Conservation (phyloP, 257 asterid species). For the Lantana camara region DNA sequence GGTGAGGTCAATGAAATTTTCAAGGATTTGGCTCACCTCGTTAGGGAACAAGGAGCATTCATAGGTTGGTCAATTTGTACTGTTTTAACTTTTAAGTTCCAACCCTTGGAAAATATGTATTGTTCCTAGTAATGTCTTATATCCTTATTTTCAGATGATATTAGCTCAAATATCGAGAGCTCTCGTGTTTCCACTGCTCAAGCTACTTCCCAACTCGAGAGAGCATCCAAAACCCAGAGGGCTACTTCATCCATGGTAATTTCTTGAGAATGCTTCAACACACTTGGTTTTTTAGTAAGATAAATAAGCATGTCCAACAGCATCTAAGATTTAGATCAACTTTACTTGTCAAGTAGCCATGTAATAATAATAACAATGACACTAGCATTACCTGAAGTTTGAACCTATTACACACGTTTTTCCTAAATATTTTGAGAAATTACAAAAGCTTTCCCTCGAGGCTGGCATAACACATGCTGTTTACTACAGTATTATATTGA, state of each 20-base stretch:
- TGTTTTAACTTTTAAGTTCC: too few relatives aligned
- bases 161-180: slow-evolving; percentile 48
- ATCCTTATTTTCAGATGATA: slow-evolving; percentile 42
- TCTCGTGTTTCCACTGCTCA: slow-evolving; percentile 49
- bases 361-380: too few relatives aligned
- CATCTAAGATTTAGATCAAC: neutral
- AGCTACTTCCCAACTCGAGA: slow-evolving; percentile 47
- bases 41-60: slow-evolving; percentile 56
- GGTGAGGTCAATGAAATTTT: slow-evolving; percentile 62
- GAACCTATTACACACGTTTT: too few relatives aligned
- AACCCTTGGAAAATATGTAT: too few relatives aligned
- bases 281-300: neutral
- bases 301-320: neutral
- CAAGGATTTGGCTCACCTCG: slow-evolving; percentile 57
- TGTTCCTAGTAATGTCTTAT: neutral
- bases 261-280: neutral
- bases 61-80: slow-evolving; percentile 42
- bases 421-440: too few relatives aligned
- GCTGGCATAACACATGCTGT: too few relatives aligned
- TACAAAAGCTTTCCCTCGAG: too few relatives aligned
- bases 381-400: too few relatives aligned
- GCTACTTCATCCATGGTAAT: slow-evolving; percentile 57
- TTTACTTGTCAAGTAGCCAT: too few relatives aligned
- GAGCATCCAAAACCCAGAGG: slow-evolving; percentile 57
- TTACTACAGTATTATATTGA: too few relatives aligned